A percentile compares a stretch with the other conserved stretches of the same genome.
phyloP scores from a whole-genome alignment of 805 yeast species.

The Saccharomycopsis selenospora region DNA sequence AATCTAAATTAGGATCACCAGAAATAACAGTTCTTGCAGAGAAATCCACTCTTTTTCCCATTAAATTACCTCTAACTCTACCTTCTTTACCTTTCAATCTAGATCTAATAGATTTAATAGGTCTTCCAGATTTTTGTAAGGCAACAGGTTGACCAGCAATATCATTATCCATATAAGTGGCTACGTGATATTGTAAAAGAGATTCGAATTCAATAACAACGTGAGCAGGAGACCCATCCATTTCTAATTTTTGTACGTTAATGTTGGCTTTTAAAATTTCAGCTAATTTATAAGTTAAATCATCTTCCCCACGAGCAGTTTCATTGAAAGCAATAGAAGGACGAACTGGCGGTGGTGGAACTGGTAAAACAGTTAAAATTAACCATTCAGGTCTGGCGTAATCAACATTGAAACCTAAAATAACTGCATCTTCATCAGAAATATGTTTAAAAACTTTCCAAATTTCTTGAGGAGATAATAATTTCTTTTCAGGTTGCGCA shows the following conservation, averaged over 20 bases:
- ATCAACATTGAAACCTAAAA: constrained; percentile 87
- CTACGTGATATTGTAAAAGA: constrained; percentile 92
- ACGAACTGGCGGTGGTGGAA: constrained; percentile 99
- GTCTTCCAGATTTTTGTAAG: constrained; percentile 96
- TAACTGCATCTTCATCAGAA: constrained; percentile 70
- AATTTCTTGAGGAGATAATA: constrained; percentile 82
- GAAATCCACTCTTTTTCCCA: constrained; percentile 99
- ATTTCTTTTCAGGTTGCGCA: constrained; percentile 86
- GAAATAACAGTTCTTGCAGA: constrained; percentile 99
- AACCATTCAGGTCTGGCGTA: constrained; percentile 99
- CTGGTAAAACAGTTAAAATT: constrained; percentile 94
- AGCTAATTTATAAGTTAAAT: constrained; percentile 92
- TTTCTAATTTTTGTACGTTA: constrained; percentile 93
- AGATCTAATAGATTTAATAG: constrained; percentile 97
- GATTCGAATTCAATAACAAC: constrained; percentile 96
- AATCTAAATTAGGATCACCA: constrained; percentile 96
- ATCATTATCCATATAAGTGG: constrained; percentile 99
- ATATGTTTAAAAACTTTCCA: constrained; percentile 89
- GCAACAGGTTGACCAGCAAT: constrained; percentile 99
- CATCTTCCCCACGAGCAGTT: constrained; percentile 98
- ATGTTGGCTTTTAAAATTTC: constrained; percentile 95
- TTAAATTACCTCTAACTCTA: constrained; percentile 93
- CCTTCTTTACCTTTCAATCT: constrained; percentile 99
- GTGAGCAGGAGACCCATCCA: constrained; percentile 99
- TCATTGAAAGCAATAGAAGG: constrained; percentile 98